phyloP scores from a whole-genome alignment of 2,329 filamentous ascomycete species.

The Aspergillus thermomutatus region DNA sequence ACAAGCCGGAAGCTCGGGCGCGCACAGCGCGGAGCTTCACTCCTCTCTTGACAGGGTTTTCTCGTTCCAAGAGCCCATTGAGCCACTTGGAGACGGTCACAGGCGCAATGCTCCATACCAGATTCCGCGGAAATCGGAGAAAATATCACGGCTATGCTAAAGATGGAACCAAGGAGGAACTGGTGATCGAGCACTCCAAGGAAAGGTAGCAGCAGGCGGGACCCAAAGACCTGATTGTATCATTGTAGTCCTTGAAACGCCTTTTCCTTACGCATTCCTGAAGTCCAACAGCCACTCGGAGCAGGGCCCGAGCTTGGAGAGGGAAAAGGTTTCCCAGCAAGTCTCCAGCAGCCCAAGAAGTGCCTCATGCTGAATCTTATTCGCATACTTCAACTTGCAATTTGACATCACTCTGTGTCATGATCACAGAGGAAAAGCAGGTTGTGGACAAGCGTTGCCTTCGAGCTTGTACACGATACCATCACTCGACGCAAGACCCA shows the following conservation, averaged over 20 bases:
- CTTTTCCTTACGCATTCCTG: constrained; percentile 15
- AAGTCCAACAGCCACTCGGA: background rate
- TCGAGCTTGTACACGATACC: background rate
- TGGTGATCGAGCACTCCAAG: constrained; percentile 14
- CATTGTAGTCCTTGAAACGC: constrained; percentile 16
- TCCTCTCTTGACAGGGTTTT: background rate
- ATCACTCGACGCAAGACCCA: background rate
- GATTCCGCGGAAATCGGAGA: constrained; percentile 10
- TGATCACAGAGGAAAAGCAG: background rate
- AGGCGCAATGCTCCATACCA: constrained; percentile 18
- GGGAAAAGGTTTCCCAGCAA: background rate
- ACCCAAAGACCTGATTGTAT: constrained; percentile 6
- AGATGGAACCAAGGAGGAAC: constrained; percentile 7
- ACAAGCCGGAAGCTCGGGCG: background rate
- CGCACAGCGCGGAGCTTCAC: background rate
- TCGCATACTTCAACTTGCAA: background rate
- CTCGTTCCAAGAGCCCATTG: background rate
- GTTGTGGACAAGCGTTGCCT: background rate
- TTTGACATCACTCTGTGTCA: background rate
- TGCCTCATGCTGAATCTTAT: background rate
- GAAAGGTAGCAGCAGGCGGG: constrained; percentile 6
- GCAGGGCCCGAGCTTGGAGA: background rate
- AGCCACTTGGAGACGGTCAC: background rate
- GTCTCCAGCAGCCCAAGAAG: background rate
- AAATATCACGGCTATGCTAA: constrained; percentile 8